Percentiles rank a stretch among this genome's conserved stretches.
These are phyloP conservation scores for Fusarium hainanense DNA, from an alignment of 2,329 filamentous ascomycete genomes.

Conservation along the genomic window DNA sequence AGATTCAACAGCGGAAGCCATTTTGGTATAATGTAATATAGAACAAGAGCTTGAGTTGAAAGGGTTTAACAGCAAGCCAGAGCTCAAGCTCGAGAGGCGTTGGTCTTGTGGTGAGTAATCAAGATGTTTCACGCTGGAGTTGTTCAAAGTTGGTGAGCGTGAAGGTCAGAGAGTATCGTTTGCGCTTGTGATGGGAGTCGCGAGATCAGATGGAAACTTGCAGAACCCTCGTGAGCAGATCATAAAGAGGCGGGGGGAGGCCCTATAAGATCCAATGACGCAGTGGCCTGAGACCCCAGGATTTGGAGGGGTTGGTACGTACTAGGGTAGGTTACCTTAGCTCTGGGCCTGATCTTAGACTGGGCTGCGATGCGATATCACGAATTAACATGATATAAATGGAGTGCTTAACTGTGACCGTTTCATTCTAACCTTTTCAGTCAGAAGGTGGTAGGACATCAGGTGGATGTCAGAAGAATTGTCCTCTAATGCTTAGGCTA, in stretches of 20 bases:
- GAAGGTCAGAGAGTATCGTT: neutral
- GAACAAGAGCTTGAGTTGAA: slow-evolving; percentile 23
- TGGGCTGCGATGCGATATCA: neutral
- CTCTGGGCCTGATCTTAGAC: neutral
- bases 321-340: slow-evolving; percentile 2
- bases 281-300: slow-evolving; percentile 38
- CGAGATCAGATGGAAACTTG: slow-evolving; percentile 35
- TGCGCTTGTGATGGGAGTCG: slow-evolving; percentile 40
- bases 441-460: neutral
- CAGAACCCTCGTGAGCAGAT: slow-evolving; percentile 42
- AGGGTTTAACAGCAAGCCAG: slow-evolving; percentile 30
- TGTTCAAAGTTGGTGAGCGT: too few relatives aligned
- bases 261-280: slow-evolving; percentile 39
- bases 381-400: neutral
- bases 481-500: too few relatives aligned
- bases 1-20: slow-evolving; percentile 55
- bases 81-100: slow-evolving; percentile 20
- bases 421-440: slow-evolving; percentile 7
- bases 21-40: slow-evolving; percentile 45
- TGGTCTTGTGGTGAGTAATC: slow-evolving; percentile 16
- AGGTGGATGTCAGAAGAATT: too few relatives aligned
- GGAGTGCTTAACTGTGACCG: neutral
- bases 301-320: slow-evolving; percentile 35
- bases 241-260: slow-evolving; percentile 35
- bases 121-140: neutral